Conservation (phyloP, 1,139 yeast species). For the Hemisphaericaspora xylofermentans region DNA sequence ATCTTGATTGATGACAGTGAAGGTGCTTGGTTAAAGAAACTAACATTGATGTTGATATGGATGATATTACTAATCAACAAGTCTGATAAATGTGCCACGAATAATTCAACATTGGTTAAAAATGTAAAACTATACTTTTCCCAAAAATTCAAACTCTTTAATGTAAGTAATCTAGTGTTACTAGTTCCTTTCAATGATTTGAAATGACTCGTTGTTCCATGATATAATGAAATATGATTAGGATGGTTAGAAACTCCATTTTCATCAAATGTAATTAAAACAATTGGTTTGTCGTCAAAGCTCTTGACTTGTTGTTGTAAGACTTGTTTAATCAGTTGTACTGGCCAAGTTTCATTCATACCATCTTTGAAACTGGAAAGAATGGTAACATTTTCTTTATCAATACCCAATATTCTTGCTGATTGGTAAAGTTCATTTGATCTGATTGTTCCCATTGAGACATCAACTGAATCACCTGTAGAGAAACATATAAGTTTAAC, state of each 20-base stretch:
- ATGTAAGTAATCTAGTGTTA: slow-evolving; percentile 31
- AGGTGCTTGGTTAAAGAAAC: slow-evolving; percentile 32
- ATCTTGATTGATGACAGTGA: slow-evolving; percentile 35
- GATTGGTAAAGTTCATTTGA: slow-evolving; percentile 58
- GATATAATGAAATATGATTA: slow-evolving; percentile 71
- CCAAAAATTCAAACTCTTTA: slow-evolving; percentile 46
- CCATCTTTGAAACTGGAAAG: slow-evolving; percentile 61
- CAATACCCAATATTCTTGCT: slow-evolving; percentile 57
- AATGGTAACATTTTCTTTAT: slow-evolving; percentile 41
- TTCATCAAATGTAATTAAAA: slow-evolving; percentile 77
- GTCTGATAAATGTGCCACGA: slow-evolving; percentile 33
- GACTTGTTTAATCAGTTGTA: slow-evolving; percentile 34
- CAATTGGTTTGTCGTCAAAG: slow-evolving; percentile 11
- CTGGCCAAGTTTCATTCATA: slow-evolving; percentile 69
- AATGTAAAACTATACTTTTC: slow-evolving; percentile 55
- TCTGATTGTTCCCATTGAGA: slow-evolving; percentile 67
- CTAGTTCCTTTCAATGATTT: slow-evolving; percentile 7
- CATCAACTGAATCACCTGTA: slow-evolving; percentile 64
- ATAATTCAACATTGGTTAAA: slow-evolving; percentile 46
- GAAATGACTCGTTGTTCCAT: slow-evolving; percentile 49
- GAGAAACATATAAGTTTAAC: slow-evolving; percentile 71
- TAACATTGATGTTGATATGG: slow-evolving; percentile 39
- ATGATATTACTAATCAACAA: slow-evolving; percentile 33
- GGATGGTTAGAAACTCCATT: slow-evolving; percentile 83
- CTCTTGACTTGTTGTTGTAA: slow-evolving; percentile 21